phyloP scores from a whole-genome alignment of 2,329 filamentous ascomycete genomes.

The Mariannaea elegans region DNA sequence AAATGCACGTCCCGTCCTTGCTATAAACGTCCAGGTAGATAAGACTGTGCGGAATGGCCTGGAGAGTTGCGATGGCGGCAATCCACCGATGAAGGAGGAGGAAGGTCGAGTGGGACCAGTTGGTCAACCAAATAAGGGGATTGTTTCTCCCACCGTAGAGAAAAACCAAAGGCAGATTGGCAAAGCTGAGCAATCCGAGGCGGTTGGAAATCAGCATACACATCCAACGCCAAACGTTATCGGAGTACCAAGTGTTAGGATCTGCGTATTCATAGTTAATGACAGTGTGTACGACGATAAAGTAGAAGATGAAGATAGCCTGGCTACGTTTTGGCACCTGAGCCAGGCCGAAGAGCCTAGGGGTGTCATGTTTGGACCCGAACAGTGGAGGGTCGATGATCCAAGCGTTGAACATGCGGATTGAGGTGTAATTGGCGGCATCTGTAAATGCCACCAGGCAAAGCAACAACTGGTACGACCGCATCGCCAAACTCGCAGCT shows the following conservation, averaged over 20 bases:
- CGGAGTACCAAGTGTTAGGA: not conserved
- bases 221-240: slow-evolving; percentile 33
- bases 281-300: slow-evolving; percentile 43
- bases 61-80: slow-evolving; percentile 51
- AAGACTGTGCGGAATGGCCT: slow-evolving; percentile 56
- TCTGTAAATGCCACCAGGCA: no score
- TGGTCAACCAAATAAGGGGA: slow-evolving; percentile 54
- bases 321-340: slow-evolving; percentile 51
- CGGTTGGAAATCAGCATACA: slow-evolving; percentile 44
- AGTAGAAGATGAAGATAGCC: slow-evolving; percentile 50
- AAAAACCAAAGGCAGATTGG: slow-evolving; percentile 49
- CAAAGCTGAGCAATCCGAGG: slow-evolving; percentile 44
- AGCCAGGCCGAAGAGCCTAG: slow-evolving; percentile 25
- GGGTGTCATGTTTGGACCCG: slow-evolving; percentile 26
- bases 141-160: slow-evolving; percentile 57
- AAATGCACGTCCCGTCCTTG: slow-evolving; percentile 37
- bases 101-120: slow-evolving; percentile 58
- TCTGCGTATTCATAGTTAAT: slow-evolving; percentile 26
- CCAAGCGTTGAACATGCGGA: slow-evolving; percentile 28
- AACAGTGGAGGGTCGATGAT: slow-evolving; percentile 32
- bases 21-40: slow-evolving; percentile 47
- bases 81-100: slow-evolving; percentile 58
- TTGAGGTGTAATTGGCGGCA: no score
- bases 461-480: no score
- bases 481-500: no score